These are phyloP conservation scores for Laguncularia racemosa DNA, from an alignment of 345 rosid species.

Conservation along the genomic window DNA sequence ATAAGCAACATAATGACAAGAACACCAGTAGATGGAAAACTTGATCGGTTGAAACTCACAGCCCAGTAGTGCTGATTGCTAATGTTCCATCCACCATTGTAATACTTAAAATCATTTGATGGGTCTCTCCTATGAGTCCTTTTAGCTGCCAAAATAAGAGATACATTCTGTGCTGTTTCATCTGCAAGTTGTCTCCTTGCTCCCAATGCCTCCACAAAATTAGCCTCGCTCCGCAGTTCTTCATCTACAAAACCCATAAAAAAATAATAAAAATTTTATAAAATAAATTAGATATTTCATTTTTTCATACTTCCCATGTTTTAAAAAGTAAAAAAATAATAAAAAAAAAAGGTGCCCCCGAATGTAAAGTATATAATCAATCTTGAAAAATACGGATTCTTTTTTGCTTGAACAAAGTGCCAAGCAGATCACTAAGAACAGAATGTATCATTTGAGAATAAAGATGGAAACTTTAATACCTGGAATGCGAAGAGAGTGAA, in stretches of 20 bases:
- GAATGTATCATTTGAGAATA: too few species aligned
- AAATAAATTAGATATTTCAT: too few species aligned
- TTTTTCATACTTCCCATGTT: too few species aligned
- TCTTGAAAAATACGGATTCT: too few species aligned
- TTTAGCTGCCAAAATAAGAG: constrained; percentile 64
- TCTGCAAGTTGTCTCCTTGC: constrained; percentile 54
- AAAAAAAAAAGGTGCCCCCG: too few species aligned
- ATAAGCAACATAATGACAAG: neutral
- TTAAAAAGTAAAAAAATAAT: too few species aligned
- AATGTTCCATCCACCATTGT: constrained; percentile 90
- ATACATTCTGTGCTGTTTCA: constrained; percentile 26
- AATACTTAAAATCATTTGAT: constrained; percentile 34
- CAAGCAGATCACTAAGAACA: too few species aligned
- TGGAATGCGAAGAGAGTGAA: too few species aligned
- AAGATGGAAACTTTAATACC: too few species aligned
- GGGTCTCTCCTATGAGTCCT: constrained; percentile 73
- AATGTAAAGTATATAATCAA: too few species aligned
- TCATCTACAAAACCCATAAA: constrained; percentile 6
- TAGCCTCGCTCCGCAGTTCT: constrained; percentile 15
- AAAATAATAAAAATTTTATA: neutral
- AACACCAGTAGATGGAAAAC: neutral
- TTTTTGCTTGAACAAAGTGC: too few species aligned
- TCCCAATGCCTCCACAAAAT: constrained; percentile 30
- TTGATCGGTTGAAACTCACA: constrained; percentile 39
- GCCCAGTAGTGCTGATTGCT: constrained; percentile 76